Evolutionary conservation across 495 filamentous ascomycete genomes (phyloP), one percentile per base, ranked within the genome.

Genomic region (Penicillium flavigenum): DNA sequence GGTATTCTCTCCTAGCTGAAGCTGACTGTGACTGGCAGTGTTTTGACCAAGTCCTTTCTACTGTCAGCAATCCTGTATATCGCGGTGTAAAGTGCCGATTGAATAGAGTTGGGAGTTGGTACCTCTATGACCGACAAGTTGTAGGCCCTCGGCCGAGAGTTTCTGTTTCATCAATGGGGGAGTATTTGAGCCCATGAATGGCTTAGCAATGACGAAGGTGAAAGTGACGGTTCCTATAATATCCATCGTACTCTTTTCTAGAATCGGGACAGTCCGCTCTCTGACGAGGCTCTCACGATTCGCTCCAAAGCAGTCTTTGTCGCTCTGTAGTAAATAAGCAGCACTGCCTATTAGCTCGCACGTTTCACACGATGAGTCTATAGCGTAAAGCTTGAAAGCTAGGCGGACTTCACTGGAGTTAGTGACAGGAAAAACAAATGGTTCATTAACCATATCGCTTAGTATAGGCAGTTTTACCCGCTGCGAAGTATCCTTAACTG

Each of bases 1-100:
- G 4, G 72, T 74, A 41, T 76, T 77, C 47, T 76, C 75, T 14
- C 75, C 69, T 14, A 76, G 45, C 61, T 78, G 75, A 39, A 78
- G 57, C 16, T 69, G 61, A 36, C 19, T 63, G 27, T 27, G 59
- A n/a, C 38, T 54, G 16, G 57, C 45, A 32, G 56, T 54, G 52
- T 73, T 72, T 50, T 66, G 58, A 19, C 70, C 70, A 14, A 63
- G 50, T n/a, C 59, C 54, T 61, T 16, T 7, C 8, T 14, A n/a
- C 9, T 45, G 22, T 44, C 7, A 32, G 39, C 12, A 17, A 45
- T 8, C 4, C 12, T 43, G 24, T 16, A 27, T 24, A 7, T 3
- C 8, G 19, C 19, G 29, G 31, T 16, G 43, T 27, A 19, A 3
- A 16, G 11, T 24, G 14, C 16, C 5, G 14, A 29, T n/a, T 31